These are phyloP conservation scores for Podospora pseudopauciseta DNA, from an alignment of 495 filamentous ascomycete genomes.

Conservation along the genomic window DNA sequence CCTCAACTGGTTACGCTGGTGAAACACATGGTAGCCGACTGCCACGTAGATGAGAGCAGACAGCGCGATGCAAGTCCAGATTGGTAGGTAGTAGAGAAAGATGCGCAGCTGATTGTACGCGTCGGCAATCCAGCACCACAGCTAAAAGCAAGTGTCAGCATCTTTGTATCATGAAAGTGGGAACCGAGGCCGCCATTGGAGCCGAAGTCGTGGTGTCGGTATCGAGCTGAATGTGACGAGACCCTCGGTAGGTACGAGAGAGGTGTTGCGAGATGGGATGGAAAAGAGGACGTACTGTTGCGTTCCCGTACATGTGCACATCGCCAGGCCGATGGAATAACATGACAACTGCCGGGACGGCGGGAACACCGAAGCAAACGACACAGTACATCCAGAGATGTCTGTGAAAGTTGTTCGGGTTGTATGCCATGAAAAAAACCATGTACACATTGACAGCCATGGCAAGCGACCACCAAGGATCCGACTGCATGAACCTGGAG, in stretches of 20 bases:
- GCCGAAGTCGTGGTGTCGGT: neutral
- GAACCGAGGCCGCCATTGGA: neutral
- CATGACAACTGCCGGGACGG: slow-evolving; percentile 64
- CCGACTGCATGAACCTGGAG: slow-evolving; percentile 55
- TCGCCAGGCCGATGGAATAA: slow-evolving; percentile 50
- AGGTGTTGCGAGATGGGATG: neutral
- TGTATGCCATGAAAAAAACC: slow-evolving; percentile 72
- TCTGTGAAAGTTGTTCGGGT: slow-evolving; percentile 58
- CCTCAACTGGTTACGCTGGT: slow-evolving; percentile 52
- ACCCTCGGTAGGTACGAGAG: too few species aligned
- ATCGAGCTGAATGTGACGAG: neutral
- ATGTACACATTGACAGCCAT: slow-evolving; percentile 88
- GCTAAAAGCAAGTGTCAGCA: slow-evolving; percentile 30
- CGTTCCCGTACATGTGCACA: slow-evolving; percentile 66
- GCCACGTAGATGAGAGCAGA: slow-evolving; percentile 69
- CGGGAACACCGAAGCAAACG: slow-evolving; percentile 71
- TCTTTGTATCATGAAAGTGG: neutral
- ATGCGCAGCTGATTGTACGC: slow-evolving; percentile 70
- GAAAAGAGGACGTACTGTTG: slow-evolving; percentile 44
- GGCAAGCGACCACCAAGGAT: slow-evolving; percentile 60
- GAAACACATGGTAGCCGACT: slow-evolving; percentile 67
- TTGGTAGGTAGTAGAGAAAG: slow-evolving; percentile 73
- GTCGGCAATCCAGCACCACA: slow-evolving; percentile 83
- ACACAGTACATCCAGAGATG: slow-evolving; percentile 68
- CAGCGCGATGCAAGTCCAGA: slow-evolving; percentile 73